Evolutionary conservation across 202 grass and related monocot genomes (phyloP), one percentile per base, ranked within the genome.

Genomic region (Zizania palustris): DNA sequence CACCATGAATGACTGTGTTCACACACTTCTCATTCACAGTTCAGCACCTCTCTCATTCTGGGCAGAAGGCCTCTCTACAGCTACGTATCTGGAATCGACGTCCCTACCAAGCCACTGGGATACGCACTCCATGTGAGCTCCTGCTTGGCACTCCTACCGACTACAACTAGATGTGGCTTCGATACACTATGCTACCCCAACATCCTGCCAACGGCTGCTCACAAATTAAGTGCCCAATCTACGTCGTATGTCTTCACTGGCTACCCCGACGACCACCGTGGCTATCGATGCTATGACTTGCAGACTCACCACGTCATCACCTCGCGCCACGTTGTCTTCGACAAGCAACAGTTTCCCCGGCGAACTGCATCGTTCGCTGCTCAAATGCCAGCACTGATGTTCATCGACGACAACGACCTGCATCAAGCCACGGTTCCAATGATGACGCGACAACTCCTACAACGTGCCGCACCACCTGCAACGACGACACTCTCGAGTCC

Each of bases 201-300:
- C 63, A 0, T 20, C 0, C 2, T 3, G 0, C 16, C 63, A 8
- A 65, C 38, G 3, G 1, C 38, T 0, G 0, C 0, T 0, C 37
- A 65, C 63, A 65, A 65, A n/a, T 9, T 65, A 0, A 8, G 0
- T 4, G 3, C 7, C 0, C 39, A 8, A 0, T 65, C 38, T 0
- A 11, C 39, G 6, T 3, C 38, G 0, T 43, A 39, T n/a, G n/a
- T 56, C 39, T 65, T 65, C 63, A 11, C 21, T 16, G 63, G 63
- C 1, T 65, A 65, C 38, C 39, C 39, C 0, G 16, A 9, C 0
- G 39, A 65, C 21, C 63, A 65, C n/a, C 39, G n/a, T 2, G 63
- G 63, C 7, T 43, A 65, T 3, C 16, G 63, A 0, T 65, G 63
- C n/a, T 65, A 65, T 6, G 15, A 65, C 16, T 0, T 43, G 9